phyloP scores from a whole-genome alignment of 441 rosid genomes.

The Pelargonium australe region DNA sequence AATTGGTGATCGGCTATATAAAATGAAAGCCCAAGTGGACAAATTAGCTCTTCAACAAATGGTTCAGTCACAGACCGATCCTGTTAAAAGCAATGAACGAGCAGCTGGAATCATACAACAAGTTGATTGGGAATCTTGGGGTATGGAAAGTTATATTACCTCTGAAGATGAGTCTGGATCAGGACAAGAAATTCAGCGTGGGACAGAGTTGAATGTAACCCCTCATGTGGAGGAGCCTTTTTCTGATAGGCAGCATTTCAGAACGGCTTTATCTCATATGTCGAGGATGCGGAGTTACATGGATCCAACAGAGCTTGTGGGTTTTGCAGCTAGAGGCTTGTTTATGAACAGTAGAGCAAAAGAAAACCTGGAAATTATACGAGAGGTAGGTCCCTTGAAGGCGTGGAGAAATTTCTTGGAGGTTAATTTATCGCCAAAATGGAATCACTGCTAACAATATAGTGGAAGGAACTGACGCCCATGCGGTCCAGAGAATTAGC shows the following conservation, averaged over 20 bases:
- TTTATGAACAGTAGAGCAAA: slow-evolving; percentile 29
- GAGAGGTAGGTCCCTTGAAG: slow-evolving; percentile 37
- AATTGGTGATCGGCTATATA: slow-evolving; percentile 48
- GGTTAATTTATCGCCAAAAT: slow-evolving; percentile 31
- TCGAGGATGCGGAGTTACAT: slow-evolving; percentile 44
- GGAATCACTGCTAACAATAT: slow-evolving; percentile 25
- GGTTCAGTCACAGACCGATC: slow-evolving; percentile 14
- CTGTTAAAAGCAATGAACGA: slow-evolving; percentile 21
- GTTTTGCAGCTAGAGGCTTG: slow-evolving; percentile 71
- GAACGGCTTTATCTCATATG: slow-evolving; percentile 27
- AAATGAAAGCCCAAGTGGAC: slow-evolving; percentile 63
- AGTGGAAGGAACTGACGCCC: no score
- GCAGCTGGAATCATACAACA: slow-evolving; percentile 41
- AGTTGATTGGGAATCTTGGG: slow-evolving; percentile 57
- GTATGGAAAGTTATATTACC: slow-evolving; percentile 29
- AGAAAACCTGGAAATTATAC: slow-evolving; percentile 11
- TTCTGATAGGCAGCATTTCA: slow-evolving; percentile 18
- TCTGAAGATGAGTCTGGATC: slow-evolving; percentile 18
- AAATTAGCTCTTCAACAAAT: slow-evolving; percentile 47
- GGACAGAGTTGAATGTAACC: slow-evolving; percentile 1
- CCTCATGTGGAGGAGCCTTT: slow-evolving; percentile 9
- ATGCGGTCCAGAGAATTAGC: no score
- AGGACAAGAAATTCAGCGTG: slow-evolving; percentile 8
- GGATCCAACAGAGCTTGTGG: slow-evolving; percentile 57
- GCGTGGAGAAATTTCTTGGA: slow-evolving; percentile 54